Evolutionary conservation across 2,329 filamentous ascomycete species (phyloP).

Genomic region (Monosporascus sp.): DNA sequence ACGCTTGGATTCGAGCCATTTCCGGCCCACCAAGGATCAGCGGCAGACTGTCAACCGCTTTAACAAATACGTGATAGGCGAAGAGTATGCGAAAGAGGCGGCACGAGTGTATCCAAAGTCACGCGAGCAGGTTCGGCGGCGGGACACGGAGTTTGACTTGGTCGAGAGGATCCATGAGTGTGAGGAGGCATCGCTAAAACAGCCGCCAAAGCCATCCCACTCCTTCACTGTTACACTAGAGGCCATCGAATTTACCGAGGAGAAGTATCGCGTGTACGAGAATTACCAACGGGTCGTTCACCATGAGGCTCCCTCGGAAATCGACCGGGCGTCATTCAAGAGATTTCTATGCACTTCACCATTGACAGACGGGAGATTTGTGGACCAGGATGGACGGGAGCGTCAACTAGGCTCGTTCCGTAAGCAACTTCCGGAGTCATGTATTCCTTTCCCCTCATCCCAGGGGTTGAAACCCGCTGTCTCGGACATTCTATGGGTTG

Average conservation of each 20-base stretch:
- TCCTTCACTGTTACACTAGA: conserved; percentile 66
- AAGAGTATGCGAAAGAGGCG: conserved; percentile 59
- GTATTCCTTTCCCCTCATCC: background rate
- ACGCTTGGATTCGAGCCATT: conserved; percentile 60
- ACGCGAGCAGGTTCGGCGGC: conserved; percentile 58
- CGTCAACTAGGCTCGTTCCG: conserved; percentile 64
- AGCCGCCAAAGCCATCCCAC: conserved; percentile 61
- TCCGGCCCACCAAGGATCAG: conserved; percentile 66
- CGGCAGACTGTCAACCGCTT: conserved; percentile 72
- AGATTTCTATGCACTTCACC: conserved; percentile 72
- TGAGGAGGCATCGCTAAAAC: conserved; percentile 50
- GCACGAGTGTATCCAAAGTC: conserved; percentile 61
- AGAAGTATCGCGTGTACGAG: conserved; percentile 68
- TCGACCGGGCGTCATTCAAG: conserved; percentile 57
- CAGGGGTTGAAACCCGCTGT: background rate
- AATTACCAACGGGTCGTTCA: conserved; percentile 75
- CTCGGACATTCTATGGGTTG: background rate
- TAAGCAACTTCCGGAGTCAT: background rate
- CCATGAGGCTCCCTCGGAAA: conserved; percentile 55
- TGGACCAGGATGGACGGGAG: conserved; percentile 43
- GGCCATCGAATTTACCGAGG: conserved; percentile 63
- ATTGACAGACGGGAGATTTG: conserved; percentile 42
- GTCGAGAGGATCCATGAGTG: conserved; percentile 63
- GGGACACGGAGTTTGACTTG: conserved; percentile 64
- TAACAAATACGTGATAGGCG: conserved; percentile 65